These are phyloP conservation scores for Betula pendula DNA, from an alignment of 306 rosid species.

Conservation along the genomic window DNA sequence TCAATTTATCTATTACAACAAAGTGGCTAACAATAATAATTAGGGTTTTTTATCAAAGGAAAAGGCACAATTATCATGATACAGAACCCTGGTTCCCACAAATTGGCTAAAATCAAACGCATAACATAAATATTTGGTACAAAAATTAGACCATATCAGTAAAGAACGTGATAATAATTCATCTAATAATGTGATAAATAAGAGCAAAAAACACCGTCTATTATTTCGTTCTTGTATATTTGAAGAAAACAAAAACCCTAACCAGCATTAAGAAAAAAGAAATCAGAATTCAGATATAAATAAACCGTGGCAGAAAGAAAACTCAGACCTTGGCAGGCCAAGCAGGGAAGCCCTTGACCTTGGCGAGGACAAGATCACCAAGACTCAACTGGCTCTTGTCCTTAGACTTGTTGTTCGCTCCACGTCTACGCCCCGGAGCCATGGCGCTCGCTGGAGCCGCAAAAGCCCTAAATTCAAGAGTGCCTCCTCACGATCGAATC, in stretches of 20 bases:
- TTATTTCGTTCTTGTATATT: background rate
- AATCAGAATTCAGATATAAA: conserved; percentile 9
- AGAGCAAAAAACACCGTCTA: background rate
- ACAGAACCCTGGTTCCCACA: background rate
- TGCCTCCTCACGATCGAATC: conserved; percentile 29
- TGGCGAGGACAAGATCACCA: conserved; percentile 99
- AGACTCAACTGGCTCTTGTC: conserved; percentile 65
- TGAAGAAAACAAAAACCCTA: background rate
- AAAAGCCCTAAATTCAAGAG: conserved; percentile 17
- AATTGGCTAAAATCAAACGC: background rate
- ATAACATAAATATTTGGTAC: background rate
- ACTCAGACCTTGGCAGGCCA: conserved; percentile 94
- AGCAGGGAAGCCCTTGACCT: conserved; percentile 96
- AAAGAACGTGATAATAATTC: background rate
- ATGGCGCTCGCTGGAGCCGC: conserved; percentile 50
- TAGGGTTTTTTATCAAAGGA: background rate
- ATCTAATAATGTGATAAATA: background rate
- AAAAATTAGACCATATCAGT: background rate
- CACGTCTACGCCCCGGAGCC: conserved; percentile 98
- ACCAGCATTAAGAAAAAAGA: conserved; percentile 1
- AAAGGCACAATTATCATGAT: background rate
- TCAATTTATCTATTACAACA: background rate
- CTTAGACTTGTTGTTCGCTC: conserved; percentile 73
- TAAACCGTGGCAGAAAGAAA: conserved; percentile 15
- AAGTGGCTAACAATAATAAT: background rate